These are phyloP conservation scores for Eimeria tenella DNA, from an alignment of 169 alveolate species.

Conservation along the genomic window DNA sequence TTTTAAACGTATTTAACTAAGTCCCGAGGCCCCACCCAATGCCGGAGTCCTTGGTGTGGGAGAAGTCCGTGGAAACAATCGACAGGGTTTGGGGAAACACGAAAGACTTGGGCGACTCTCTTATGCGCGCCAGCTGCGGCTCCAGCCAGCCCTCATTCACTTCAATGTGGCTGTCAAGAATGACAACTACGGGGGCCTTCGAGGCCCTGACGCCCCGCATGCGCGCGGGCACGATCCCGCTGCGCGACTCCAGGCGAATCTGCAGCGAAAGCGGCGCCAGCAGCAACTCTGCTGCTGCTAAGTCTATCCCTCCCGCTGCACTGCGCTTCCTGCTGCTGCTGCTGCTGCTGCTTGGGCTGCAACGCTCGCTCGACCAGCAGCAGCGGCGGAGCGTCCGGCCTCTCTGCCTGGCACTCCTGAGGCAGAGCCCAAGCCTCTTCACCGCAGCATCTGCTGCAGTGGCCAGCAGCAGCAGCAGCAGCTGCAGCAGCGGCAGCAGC, in stretches of 20 bases:
- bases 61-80: conserved; percentile 71
- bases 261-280: conserved; percentile 4
- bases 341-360: no score
- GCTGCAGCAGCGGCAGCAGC: no score
- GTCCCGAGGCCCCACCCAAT: conserved; percentile 78
- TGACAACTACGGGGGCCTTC: conserved; percentile 79
- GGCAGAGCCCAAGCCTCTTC: no score
- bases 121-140: conserved; percentile 79
- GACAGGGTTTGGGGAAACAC: conserved; percentile 82
- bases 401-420: no score
- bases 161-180: conserved; percentile 83
- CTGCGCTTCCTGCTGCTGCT: neutral
- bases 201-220: conserved; percentile 78
- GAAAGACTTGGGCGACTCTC: conserved; percentile 78
- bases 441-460: no score
- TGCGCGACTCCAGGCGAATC: conserved; percentile 69
- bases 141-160: conserved; percentile 82
- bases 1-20: no score
- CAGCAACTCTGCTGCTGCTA: no score
- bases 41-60: conserved; percentile 73
- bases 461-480: no score
- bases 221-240: conserved; percentile 82
- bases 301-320: no score
- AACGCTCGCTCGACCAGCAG: no score
- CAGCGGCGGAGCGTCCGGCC: no score